Evolutionary conservation across 768 basidiomycete species (phyloP), one percentile per base, ranked within the genome.

Genomic region (Mycena crocata): DNA sequence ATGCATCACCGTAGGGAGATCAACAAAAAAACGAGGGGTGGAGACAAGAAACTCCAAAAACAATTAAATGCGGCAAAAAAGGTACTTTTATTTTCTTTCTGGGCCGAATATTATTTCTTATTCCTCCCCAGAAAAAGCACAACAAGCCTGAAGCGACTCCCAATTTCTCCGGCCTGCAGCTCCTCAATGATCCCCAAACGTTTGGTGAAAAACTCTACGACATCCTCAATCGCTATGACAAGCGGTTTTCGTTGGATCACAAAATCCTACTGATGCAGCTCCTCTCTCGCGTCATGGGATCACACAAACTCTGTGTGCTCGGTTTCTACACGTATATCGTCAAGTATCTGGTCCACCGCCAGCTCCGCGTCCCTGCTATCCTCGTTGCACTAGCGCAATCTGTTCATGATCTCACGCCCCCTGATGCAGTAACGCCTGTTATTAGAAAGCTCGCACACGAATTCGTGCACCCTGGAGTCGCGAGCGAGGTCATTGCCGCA

Each of bases 181-280:
- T 98, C 19, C 85, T 99, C 49, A 89, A 96, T 71, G 98, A 99
- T 75, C 95, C 98, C 3, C 97, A 99, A 78, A 93, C 92, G 0
- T 99, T 99, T 75, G 91, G 89, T 30, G 98, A 99, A 80, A 96
- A 93, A 77, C 86, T 99, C 0, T 98, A 95, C 75, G 92, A 95
- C 71, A 85, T 87, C 56, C 82, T 99, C 44, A 89, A 89, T 72
- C 86, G 84, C 46, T 90, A 96, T 78, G 97, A 99, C 85, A 96
- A 95, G 77, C 92, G 92, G n/a, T 95, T 94, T 76, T 93, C 94
- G 34, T 87, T 99, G 62, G 96, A 98, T 72, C 98, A 99, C 84
- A 98, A 98, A 81, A 92, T 99, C 62, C 86, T 99, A 68, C 84
- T 98, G 76, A 97, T 99, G 95, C 95, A 98, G 75, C 91, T 99